These are phyloP conservation scores for Millerozyma miso DNA, from an alignment of 805 yeast genomes.

Conservation along the genomic window DNA sequence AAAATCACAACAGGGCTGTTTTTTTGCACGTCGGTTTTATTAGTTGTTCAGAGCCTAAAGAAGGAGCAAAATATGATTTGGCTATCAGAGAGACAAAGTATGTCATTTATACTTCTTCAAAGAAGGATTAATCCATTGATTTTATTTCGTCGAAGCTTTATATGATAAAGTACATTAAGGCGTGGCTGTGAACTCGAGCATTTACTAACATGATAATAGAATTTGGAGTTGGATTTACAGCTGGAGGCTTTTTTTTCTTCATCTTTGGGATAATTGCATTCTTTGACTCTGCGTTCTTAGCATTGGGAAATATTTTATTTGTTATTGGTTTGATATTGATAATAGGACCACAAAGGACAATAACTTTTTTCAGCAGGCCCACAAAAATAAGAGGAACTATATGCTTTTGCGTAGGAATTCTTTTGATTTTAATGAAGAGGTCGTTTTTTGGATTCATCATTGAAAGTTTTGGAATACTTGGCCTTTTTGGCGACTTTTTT, in stretches of 20 bases:
- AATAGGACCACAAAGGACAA: constrained; percentile 82
- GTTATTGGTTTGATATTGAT: constrained; percentile 79
- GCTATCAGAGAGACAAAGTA: constrained; percentile 75
- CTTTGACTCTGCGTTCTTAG: constrained; percentile 84
- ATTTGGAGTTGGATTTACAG: constrained; percentile 89
- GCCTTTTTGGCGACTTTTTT: constrained; percentile 89
- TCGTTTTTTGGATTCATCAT: constrained; percentile 81
- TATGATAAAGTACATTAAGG: background rate
- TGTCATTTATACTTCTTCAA: too few species aligned
- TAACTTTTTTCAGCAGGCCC: constrained; percentile 81
- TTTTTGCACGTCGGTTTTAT: background rate
- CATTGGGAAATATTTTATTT: constrained; percentile 81
- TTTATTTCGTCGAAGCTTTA: too few species aligned
- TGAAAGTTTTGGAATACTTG: constrained; percentile 86
- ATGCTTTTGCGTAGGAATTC: constrained; percentile 71
- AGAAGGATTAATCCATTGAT: too few species aligned
- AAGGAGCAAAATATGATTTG: constrained; percentile 44
- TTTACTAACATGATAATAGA: constrained; percentile 43
- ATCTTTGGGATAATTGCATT: constrained; percentile 78
- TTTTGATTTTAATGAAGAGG: constrained; percentile 68
- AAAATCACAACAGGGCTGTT: background rate
- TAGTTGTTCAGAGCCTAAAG: background rate
- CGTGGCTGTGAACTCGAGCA: background rate
- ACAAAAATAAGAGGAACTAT: constrained; percentile 82
- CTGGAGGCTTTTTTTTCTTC: constrained; percentile 76